Conservation (phyloP, 2,329 filamentous ascomycete species). For the Tetracladium maxilliforme region DNA sequence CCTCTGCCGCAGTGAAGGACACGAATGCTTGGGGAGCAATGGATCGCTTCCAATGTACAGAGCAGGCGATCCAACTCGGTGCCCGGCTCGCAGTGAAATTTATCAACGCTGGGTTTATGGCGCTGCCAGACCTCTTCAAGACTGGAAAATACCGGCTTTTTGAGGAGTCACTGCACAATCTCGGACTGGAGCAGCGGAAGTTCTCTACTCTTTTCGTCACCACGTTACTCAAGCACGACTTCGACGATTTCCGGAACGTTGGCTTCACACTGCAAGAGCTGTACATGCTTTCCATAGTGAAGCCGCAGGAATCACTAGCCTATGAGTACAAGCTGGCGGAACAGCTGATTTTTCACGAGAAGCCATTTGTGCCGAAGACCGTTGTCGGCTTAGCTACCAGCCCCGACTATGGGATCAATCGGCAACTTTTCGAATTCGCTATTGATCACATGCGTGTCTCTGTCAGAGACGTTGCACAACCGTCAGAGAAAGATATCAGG, state of each 20-base stretch:
- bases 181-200: conserved; percentile 24
- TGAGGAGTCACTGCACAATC: conserved; percentile 20
- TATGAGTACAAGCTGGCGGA: conserved; percentile 35
- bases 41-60: too few relatives aligned
- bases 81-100: too few relatives aligned
- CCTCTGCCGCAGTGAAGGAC: too few relatives aligned
- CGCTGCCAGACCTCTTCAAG: conserved; percentile 28
- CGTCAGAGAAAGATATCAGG: conserved; percentile 19
- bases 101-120: not conserved
- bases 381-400: conserved; percentile 18
- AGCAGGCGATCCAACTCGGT: too few relatives aligned
- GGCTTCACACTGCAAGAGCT: conserved; percentile 26
- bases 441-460: conserved; percentile 36
- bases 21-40: too few relatives aligned
- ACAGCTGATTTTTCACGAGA: conserved; percentile 23
- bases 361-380: conserved; percentile 26
- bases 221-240: conserved; percentile 27
- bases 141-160: conserved; percentile 34
- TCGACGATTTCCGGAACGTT: conserved; percentile 27
- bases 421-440: too few relatives aligned
- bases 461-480: conserved; percentile 22
- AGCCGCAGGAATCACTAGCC: conserved; percentile 26
- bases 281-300: conserved; percentile 36
- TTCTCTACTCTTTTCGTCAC: conserved; percentile 35
- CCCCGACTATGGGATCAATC: too few relatives aligned